Evolutionary conservation across 345 rosid species (phyloP).

Genomic region (Salix viminalis): DNA sequence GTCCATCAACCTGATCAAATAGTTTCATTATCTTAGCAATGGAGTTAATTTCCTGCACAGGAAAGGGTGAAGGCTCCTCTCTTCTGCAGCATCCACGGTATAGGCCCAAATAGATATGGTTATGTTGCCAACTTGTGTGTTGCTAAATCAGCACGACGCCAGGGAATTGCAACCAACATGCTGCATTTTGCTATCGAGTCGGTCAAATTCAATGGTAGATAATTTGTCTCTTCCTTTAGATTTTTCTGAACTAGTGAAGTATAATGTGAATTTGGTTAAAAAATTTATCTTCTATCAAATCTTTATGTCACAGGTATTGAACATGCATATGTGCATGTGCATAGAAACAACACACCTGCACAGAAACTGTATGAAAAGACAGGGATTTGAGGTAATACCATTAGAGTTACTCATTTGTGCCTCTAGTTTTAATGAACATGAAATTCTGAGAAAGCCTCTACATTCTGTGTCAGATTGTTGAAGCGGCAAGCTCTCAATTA

Average conservation of each 20-base stretch:
- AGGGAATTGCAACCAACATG: slow-evolving; percentile 78
- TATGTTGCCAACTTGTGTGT: slow-evolving; percentile 80
- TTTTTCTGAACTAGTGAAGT: background rate
- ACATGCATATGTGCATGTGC: slow-evolving; percentile 68
- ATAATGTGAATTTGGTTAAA: background rate
- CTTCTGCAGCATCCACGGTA: slow-evolving; percentile 42
- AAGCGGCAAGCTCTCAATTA: slow-evolving; percentile 41
- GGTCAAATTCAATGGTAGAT: slow-evolving; percentile 60
- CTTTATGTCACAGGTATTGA: slow-evolving; percentile 49
- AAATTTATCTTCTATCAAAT: background rate
- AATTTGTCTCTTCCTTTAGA: background rate
- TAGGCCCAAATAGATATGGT: slow-evolving; percentile 50
- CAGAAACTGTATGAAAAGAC: slow-evolving; percentile 56
- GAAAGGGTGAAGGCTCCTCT: slow-evolving; percentile 52
- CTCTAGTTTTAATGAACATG: background rate
- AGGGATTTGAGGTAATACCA: slow-evolving; percentile 65
- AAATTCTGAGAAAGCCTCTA: slow-evolving; percentile 8
- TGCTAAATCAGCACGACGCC: slow-evolving; percentile 77
- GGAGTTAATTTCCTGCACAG: slow-evolving; percentile 35
- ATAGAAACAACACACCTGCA: slow-evolving; percentile 57
- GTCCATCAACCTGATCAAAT: background rate
- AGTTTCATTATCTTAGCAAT: slow-evolving; percentile 3
- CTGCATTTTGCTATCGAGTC: slow-evolving; percentile 54
- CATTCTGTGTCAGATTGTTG: slow-evolving; percentile 50
- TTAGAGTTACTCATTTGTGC: slow-evolving; percentile 3